Conservation (phyloP, 116 monocot genomes). For the Cymodocea nodosa region DNA sequence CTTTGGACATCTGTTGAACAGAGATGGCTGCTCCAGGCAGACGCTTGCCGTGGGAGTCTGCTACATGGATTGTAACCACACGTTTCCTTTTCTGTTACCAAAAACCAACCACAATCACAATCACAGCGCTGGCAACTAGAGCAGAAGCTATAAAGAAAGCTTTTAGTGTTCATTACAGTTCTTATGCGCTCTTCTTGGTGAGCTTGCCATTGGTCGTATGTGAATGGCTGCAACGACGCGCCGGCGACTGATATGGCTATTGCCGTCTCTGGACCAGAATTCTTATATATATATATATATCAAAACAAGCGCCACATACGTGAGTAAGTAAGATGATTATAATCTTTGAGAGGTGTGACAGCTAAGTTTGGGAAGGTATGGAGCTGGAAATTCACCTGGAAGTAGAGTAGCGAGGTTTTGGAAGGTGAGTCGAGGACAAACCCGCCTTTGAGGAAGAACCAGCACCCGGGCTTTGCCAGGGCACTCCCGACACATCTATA, state of each 20-base stretch:
- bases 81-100: conserved; percentile 50
- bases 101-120: too few species aligned
- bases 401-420: conserved; percentile 46
- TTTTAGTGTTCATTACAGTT: conserved; percentile 25
- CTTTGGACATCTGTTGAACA: conserved; percentile 42
- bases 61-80: conserved; percentile 41
- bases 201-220: conserved; percentile 53
- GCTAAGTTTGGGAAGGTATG: neutral
- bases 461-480: conserved; percentile 48
- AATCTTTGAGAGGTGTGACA: too few species aligned
- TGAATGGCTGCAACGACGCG: conserved; percentile 72
- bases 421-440: conserved; percentile 61
- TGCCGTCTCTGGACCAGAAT: conserved; percentile 6
- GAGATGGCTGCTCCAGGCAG: conserved; percentile 39
- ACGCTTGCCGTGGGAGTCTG: conserved; percentile 42
- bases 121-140: neutral
- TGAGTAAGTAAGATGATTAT: too few species aligned
- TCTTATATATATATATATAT: too few species aligned
- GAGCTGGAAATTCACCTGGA: conserved; percentile 18
- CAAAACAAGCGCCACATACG: neutral
- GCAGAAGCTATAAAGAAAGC: neutral
- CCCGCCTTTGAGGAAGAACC: conserved; percentile 94
- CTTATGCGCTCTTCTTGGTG: conserved; percentile 51
- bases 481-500: conserved; percentile 59
- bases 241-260: conserved; percentile 40